A percentile compares a stretch with the other conserved stretches of the same genome.
phyloP scores from a whole-genome alignment of 148 eudicot species.

The Rhododendron mucronatum region DNA sequence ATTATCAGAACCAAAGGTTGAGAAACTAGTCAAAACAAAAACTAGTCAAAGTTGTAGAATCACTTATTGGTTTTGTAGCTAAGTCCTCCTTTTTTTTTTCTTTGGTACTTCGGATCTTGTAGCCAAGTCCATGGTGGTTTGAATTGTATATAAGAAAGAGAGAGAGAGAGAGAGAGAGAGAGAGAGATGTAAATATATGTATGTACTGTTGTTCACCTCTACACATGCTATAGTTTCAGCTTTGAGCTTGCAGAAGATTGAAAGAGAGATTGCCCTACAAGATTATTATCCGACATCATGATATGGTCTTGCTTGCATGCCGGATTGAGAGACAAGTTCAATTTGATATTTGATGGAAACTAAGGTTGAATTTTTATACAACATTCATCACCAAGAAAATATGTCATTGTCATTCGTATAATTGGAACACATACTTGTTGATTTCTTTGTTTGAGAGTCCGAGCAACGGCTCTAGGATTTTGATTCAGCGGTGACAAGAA shows the following conservation, averaged over 20 bases:
- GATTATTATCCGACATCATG: background rate
- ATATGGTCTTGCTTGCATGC: background rate
- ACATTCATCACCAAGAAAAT: too few species aligned
- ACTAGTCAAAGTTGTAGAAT: background rate
- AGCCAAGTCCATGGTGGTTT: constrained; percentile 4
- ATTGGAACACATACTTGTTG: too few species aligned
- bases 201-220: background rate
- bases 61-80: background rate
- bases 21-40: background rate
- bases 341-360: background rate
- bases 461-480: too few species aligned
- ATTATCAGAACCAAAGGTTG: constrained; percentile 66
- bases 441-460: too few species aligned
- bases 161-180: constrained; percentile 3
- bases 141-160: constrained; percentile 1
- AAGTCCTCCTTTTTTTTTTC: too few species aligned
- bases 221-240: background rate
- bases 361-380: too few species aligned
- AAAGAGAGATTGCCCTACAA: background rate
- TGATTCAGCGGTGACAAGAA: too few species aligned
- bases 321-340: background rate
- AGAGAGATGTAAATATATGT: background rate
- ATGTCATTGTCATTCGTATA: too few species aligned
- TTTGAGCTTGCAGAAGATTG: background rate
- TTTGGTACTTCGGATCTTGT: background rate